These are phyloP conservation scores for Cymodocea nodosa DNA, from an alignment of 116 monocot species.

Conservation along the genomic window DNA sequence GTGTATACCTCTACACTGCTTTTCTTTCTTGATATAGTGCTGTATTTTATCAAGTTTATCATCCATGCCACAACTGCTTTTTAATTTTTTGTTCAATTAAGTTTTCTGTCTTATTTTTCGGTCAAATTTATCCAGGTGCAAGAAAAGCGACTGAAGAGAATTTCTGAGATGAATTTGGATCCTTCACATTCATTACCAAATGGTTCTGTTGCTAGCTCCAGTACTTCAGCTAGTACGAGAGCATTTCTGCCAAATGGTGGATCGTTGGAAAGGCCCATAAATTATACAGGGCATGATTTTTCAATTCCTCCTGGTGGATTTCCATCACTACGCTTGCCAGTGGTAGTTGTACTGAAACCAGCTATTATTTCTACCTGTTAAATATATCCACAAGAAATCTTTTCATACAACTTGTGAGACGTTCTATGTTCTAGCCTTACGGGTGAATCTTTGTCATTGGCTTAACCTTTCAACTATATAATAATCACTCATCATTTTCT, in stretches of 20 bases:
- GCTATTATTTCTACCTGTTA: not conserved
- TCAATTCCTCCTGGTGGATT: conserved; percentile 68
- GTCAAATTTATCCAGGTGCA: conserved; percentile 40
- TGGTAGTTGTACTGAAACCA: conserved; percentile 72
- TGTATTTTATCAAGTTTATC: not conserved
- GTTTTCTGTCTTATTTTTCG: not conserved
- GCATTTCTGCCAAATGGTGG: conserved; percentile 55
- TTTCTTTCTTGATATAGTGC: too few relatives aligned
- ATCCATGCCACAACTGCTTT: not conserved
- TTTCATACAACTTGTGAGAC: too few relatives aligned
- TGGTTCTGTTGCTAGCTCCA: conserved; percentile 39
- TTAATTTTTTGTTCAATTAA: not conserved
- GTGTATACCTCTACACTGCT: too few relatives aligned
- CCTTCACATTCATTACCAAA: conserved; percentile 28
- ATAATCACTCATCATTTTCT: not conserved
- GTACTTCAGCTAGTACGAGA: conserved; percentile 16
- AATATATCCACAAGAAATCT: not conserved
- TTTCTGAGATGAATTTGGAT: conserved; percentile 65
- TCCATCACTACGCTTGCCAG: conserved; percentile 63
- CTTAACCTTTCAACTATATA: not conserved
- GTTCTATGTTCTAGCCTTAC: too few relatives aligned
- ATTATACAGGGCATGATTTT: conserved; percentile 31
- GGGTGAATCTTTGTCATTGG: not conserved
- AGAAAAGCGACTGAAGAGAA: conserved; percentile 75
- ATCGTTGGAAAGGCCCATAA: conserved; percentile 26